These are phyloP conservation scores for Hypholoma fasciculare DNA, from an alignment of 768 basidiomycete genomes.

Conservation along the genomic window DNA sequence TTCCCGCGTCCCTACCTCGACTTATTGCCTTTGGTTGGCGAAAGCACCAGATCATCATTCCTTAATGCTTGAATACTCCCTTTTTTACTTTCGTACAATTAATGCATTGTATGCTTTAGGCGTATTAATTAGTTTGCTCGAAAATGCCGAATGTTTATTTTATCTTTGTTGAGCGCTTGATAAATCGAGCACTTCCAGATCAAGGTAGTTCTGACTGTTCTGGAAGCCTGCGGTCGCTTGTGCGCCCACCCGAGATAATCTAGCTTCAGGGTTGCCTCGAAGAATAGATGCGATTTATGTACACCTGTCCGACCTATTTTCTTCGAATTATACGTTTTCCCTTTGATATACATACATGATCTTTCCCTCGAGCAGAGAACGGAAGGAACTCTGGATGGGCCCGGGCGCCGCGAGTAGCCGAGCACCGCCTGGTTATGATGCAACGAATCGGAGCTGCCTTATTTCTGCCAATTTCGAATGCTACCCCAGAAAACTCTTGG, in stretches of 20 bases:
- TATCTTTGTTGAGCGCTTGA: too few species aligned
- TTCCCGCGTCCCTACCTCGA: background rate
- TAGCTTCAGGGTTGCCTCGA: too few species aligned
- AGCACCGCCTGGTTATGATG: background rate
- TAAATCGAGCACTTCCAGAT: too few species aligned
- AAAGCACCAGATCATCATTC: background rate
- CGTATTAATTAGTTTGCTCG: background rate
- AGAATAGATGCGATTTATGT: too few species aligned
- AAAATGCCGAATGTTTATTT: background rate
- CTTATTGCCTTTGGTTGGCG: background rate
- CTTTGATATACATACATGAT: too few species aligned
- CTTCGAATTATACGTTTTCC: too few species aligned
- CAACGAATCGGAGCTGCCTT: background rate
- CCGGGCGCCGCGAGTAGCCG: background rate
- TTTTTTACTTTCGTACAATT: background rate
- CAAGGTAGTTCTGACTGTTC: too few species aligned
- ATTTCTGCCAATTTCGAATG: background rate
- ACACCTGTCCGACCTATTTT: too few species aligned
- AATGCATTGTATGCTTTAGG: background rate
- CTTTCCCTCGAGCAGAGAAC: background rate
- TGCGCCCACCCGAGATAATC: too few species aligned
- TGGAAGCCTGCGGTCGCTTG: too few species aligned
- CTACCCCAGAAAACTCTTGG: slow-evolving; percentile 1
- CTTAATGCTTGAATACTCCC: background rate
- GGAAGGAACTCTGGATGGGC: background rate